Conservation (phyloP, 192 early-diverging fungal genomes). For the Mortierella hygrophila region DNA sequence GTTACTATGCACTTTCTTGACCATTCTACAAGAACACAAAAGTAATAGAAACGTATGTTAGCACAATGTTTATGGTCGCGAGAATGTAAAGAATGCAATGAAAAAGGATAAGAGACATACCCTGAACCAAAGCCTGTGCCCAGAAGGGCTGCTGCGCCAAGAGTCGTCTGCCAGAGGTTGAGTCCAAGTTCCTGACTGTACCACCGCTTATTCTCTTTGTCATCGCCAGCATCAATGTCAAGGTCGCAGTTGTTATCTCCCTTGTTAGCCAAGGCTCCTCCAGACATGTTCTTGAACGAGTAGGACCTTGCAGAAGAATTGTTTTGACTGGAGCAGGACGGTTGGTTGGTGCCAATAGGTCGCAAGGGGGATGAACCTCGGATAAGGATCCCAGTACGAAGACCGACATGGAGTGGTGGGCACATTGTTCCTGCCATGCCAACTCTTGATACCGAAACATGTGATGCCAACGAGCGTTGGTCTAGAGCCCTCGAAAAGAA, state of each 20-base stretch:
- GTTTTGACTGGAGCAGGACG: conserved; percentile 6
- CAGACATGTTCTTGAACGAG: conserved; percentile 23
- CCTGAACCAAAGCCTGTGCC: conserved; percentile 51
- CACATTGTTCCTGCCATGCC: conserved; percentile 43
- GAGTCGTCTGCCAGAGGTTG: conserved; percentile 54
- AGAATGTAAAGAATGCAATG: not conserved
- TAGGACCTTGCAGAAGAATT: conserved; percentile 23
- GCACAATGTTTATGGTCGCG: not conserved
- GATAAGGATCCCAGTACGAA: conserved; percentile 36
- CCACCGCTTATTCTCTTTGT: conserved; percentile 56
- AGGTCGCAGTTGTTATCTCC: conserved; percentile 11
- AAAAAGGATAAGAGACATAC: conserved; percentile 15
- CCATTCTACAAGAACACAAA: conserved; percentile 21
- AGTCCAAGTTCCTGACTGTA: conserved; percentile 51
- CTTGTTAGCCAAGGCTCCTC: conserved; percentile 2
- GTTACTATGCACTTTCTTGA: conserved; percentile 44
- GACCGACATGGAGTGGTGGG: conserved; percentile 43
- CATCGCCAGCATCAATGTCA: conserved; percentile 14
- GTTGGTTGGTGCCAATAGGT: not conserved
- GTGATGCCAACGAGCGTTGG: conserved; percentile 49
- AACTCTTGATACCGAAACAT: conserved; percentile 51
- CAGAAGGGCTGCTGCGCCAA: conserved; percentile 40
- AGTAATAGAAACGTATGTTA: not conserved
- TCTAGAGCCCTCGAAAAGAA: conserved; percentile 54
- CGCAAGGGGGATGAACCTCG: conserved; percentile 50